Evolutionary conservation across 1,139 yeast genomes (phyloP).

Genomic region (Saccharomyces uvarum): DNA sequence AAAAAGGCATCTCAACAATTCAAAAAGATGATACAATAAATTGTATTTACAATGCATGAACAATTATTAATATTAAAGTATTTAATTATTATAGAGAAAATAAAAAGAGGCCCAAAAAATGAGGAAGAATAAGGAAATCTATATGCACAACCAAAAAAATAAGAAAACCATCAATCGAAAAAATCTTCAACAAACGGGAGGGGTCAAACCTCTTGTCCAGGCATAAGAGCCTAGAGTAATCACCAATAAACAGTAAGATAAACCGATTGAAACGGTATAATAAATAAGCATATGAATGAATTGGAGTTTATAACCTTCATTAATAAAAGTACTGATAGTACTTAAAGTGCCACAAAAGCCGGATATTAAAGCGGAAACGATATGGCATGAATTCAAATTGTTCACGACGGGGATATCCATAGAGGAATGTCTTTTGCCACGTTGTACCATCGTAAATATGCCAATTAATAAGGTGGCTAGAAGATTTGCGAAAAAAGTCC

Average conservation of each 20-base stretch:
- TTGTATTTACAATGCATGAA: neutral
- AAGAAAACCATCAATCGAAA: neutral
- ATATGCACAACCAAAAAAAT: neutral
- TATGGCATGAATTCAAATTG: constrained; percentile 40
- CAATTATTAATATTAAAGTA: neutral
- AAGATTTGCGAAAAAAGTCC: constrained; percentile 68
- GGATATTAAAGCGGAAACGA: constrained; percentile 49
- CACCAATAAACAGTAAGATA: constrained; percentile 38
- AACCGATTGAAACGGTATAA: constrained; percentile 24
- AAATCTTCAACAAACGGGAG: neutral
- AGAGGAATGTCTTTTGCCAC: constrained; percentile 36
- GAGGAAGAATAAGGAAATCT: neutral
- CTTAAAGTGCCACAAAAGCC: constrained; percentile 77
- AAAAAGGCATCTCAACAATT: neutral
- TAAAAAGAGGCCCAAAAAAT: neutral
- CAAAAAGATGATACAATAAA: neutral
- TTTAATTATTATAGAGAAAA: neutral
- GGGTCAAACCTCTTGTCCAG: constrained; percentile 25
- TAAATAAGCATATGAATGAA: constrained; percentile 17
- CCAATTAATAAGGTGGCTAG: constrained; percentile 53
- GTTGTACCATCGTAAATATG: constrained; percentile 42
- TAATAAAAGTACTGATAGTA: constrained; percentile 70
- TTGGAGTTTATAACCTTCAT: constrained; percentile 43
- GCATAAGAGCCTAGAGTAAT: constrained; percentile 47
- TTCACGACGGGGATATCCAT: constrained; percentile 31